A percentile compares a stretch with the other conserved stretches of the same genome.
phyloP scores from a whole-genome alignment of 192 early-diverging fungal species.

The Mortierella claussenii region DNA sequence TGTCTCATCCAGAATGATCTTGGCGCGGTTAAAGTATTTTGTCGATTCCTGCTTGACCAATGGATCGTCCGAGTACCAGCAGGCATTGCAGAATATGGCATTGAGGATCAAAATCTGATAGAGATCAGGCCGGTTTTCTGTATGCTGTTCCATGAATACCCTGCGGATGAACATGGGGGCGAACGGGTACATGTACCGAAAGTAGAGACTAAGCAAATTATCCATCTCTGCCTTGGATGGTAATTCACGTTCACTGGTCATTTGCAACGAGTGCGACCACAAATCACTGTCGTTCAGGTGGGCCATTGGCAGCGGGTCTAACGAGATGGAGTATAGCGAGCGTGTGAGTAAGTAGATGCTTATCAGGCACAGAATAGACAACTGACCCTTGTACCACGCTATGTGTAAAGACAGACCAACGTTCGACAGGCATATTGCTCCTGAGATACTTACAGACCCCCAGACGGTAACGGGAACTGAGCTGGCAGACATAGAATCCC shows the following conservation, averaged over 20 bases:
- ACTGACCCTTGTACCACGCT: background rate
- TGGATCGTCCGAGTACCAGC: slow-evolving; percentile 57
- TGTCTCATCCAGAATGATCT: slow-evolving; percentile 75
- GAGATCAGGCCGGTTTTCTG: slow-evolving; percentile 43
- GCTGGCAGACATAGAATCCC: slow-evolving; percentile 78
- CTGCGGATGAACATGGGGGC: slow-evolving; percentile 75
- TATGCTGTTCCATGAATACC: slow-evolving; percentile 46
- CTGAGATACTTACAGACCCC: slow-evolving; percentile 49
- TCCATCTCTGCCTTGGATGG: slow-evolving; percentile 70
- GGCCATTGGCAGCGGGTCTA: slow-evolving; percentile 51
- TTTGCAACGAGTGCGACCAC: slow-evolving; percentile 53
- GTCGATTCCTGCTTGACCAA: slow-evolving; percentile 50
- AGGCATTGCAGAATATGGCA: slow-evolving; percentile 65
- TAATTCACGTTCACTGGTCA: slow-evolving; percentile 57
- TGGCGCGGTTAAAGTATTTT: slow-evolving; percentile 76
- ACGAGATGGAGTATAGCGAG: too few species aligned
- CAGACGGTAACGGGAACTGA: slow-evolving; percentile 67
- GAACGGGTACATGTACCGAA: slow-evolving; percentile 75
- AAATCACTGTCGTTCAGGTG: slow-evolving; percentile 52
- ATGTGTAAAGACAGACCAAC: background rate
- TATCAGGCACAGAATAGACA: too few species aligned
- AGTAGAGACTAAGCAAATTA: slow-evolving; percentile 71
- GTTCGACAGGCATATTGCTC: too few species aligned
- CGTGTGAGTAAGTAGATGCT: too few species aligned
- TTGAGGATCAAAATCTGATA: slow-evolving; percentile 63